Evolutionary conservation across 805 yeast genomes (phyloP).

Genomic region (Wickerhamomyces rabaulensis): DNA sequence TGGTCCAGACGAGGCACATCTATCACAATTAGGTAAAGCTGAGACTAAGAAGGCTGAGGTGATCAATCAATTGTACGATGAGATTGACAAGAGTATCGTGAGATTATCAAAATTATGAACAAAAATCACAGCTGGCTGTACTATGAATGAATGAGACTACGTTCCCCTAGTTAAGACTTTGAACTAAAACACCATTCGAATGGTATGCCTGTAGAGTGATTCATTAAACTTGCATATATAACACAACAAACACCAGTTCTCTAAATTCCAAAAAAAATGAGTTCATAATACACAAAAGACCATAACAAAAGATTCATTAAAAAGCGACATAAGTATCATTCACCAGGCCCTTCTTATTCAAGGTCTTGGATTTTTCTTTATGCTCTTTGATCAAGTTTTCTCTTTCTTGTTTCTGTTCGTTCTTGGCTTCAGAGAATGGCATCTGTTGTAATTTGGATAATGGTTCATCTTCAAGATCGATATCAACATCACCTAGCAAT

Average conservation of each 20-base stretch:
- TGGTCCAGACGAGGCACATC: conserved; percentile 67
- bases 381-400: conserved; percentile 35
- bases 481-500: conserved; percentile 88
- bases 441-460: conserved; percentile 51
- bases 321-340: conserved; percentile 30
- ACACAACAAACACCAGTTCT: not conserved
- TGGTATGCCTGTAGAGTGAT: not conserved
- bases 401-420: conserved; percentile 28
- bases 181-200: not conserved
- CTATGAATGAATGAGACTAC: not conserved
- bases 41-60: conserved; percentile 34
- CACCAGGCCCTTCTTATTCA: conserved; percentile 50
- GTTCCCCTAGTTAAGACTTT: too few relatives aligned
- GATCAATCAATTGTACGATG: conserved; percentile 30
- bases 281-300: not conserved
- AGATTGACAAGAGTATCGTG: conserved; percentile 13
- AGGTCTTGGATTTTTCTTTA: conserved; percentile 39
- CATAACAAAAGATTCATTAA: not conserved
- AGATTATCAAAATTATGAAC: conserved; percentile 13
- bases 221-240: not conserved
- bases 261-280: conserved; percentile 6
- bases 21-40: conserved; percentile 48
- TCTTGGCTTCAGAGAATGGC: conserved; percentile 57
- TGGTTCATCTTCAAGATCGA: conserved; percentile 76
- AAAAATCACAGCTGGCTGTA: not conserved